Conservation (phyloP, 305 asterid genomes). For the Fraxinus nigra region DNA sequence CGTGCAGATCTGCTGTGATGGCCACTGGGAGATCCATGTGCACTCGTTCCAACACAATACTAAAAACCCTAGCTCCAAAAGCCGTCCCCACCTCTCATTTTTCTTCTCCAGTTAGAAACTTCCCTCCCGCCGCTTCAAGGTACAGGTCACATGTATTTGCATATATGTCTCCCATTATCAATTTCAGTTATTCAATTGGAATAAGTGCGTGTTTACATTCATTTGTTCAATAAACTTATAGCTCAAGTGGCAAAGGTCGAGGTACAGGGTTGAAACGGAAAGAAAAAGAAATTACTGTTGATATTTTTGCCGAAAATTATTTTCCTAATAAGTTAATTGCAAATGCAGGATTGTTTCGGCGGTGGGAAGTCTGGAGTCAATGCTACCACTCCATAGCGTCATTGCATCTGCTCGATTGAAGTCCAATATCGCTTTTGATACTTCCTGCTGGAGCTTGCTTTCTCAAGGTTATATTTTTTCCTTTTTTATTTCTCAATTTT, state of each 20-base stretch:
- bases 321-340: not conserved
- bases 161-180: not conserved
- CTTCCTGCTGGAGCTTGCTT: slow-evolving; percentile 53
- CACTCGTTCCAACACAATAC: slow-evolving; percentile 26
- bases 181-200: not conserved
- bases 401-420: slow-evolving; percentile 57
- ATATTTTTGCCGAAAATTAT: not conserved
- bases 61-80: slow-evolving; percentile 26
- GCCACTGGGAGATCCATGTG: slow-evolving; percentile 30
- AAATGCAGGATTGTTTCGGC: slow-evolving; percentile 37
- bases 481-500: not conserved
- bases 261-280: not conserved
- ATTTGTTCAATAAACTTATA: not conserved
- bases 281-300: not conserved
- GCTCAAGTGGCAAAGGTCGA: not conserved
- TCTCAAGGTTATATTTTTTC: slow-evolving; percentile 40
- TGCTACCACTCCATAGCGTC: slow-evolving; percentile 54
- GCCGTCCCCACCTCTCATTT: slow-evolving; percentile 31
- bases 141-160: not conserved
- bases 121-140: slow-evolving; percentile 37
- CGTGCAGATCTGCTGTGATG: slow-evolving; percentile 42
- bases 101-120: slow-evolving; percentile 29
- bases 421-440: slow-evolving; percentile 48
- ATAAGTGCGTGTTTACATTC: not conserved
- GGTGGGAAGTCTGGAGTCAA: slow-evolving; percentile 43